Conservation (phyloP, 371 early-diverging fungal species). For the Amoeboaphelidium protococcarum region DNA sequence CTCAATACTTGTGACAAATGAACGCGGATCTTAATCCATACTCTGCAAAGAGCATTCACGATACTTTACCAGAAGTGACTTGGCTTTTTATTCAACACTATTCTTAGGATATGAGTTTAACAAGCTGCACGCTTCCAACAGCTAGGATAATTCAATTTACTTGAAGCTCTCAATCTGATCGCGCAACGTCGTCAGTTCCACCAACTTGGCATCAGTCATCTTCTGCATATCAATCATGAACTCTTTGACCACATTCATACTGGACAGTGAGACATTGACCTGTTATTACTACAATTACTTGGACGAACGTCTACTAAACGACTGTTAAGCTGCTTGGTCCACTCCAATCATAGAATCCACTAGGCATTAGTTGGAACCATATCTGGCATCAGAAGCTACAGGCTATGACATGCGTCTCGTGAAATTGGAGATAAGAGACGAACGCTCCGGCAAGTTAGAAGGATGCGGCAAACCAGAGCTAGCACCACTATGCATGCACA, state of each 20-base stretch:
- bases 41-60: not conserved
- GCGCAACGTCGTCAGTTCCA: not conserved
- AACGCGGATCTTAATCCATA: not conserved
- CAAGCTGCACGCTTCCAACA: not conserved
- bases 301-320: not conserved
- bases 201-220: not conserved
- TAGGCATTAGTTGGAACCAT: not conserved
- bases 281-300: not conserved
- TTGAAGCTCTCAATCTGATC: not conserved
- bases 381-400: not conserved
- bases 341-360: not conserved
- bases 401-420: not conserved
- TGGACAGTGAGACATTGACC: no score
- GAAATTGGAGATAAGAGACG: not conserved
- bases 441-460: not conserved
- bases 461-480: not conserved
- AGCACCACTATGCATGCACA: not conserved
- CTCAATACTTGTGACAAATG: no score
- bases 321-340: not conserved
- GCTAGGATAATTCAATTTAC: not conserved
- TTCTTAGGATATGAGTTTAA: not conserved
- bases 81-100: not conserved
- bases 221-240: not conserved
- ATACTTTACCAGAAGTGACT: not conserved
- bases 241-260: not conserved